Base-by-base conservation (phyloP, 495 filamentous ascomycete species). In the Podospora fimiseda region DNA sequence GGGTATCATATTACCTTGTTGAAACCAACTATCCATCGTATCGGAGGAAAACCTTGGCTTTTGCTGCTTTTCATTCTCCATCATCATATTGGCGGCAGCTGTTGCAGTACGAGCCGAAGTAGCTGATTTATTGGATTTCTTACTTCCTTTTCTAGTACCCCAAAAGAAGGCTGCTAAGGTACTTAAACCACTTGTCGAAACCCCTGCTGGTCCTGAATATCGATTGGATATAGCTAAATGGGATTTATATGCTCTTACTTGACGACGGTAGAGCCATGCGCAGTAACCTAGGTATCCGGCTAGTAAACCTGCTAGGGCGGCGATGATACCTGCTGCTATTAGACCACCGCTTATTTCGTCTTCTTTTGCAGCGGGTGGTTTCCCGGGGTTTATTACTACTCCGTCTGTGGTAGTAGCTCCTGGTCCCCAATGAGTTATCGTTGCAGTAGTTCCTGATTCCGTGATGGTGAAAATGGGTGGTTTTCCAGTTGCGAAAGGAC, bases 231-330 rank as follows among this genome's bases (percentile, higher is more conserved):
- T 77, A 13, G 77, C 76, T 23, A 86, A 75, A 62, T 88, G 81
- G 23, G 73, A 68, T 57, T 80, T 80, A 68, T 85, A 87, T 4
- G 83, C 73, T 1, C 60, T 53, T 9, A 87, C 72, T 56, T 83
- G 85, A 20, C 78, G 76, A 24, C 82, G 76, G 68, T 86, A 88
- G 5, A 88, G 66, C 76, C 80, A 87, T 18, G 81, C 77, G 64
- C 86, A 86, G 71, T 87, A 88, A 13, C 82, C 84, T 16, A 90
- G 72, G 59, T 88, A 83, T 8, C 67, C 66, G 2, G 81, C 78
- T 3, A 81, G 61, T 14, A 87, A 53, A 37, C 77, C 76, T 11
- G 82, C 70, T 13, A 81, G 57, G 22, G 80, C 85, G 3, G 82
- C 86, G 48, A 88, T 63, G 24, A 81, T 74, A 19, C 80, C 82